These are phyloP conservation scores for Kluyveromyces sp. DNA, from an alignment of 1,139 yeast species.

Conservation along the genomic window DNA sequence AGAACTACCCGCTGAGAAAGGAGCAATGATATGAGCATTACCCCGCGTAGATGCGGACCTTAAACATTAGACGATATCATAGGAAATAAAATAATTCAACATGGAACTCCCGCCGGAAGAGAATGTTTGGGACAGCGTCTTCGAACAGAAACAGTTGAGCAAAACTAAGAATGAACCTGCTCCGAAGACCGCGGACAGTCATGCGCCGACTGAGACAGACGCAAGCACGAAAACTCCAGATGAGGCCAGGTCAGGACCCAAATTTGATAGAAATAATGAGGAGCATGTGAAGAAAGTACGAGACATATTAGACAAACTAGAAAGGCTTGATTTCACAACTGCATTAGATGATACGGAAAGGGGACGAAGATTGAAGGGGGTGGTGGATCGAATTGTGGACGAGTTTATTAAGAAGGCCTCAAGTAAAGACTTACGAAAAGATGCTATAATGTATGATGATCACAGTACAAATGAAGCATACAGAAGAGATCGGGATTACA, in stretches of 20 bases:
- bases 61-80: not conserved
- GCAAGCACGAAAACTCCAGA: no score
- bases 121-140: slow-evolving; percentile 1
- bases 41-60: no score
- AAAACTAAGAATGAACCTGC: not conserved
- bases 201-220: no score
- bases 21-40: no score
- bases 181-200: no score
- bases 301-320: not conserved
- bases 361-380: not conserved
- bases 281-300: not conserved
- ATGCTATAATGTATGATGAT: no score
- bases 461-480: no score
- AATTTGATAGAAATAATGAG: slow-evolving; percentile 1
- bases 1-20: no score
- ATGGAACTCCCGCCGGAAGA: not conserved
- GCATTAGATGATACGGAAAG: not conserved
- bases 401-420: no score
- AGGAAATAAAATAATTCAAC: not conserved
- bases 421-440: no score
- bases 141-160: not conserved
- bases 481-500: no score
- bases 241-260: no score
- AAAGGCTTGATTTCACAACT: not conserved
- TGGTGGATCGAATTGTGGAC: not conserved